Conservation (phyloP, 441 rosid species). For the Eutrema salsugineum region DNA sequence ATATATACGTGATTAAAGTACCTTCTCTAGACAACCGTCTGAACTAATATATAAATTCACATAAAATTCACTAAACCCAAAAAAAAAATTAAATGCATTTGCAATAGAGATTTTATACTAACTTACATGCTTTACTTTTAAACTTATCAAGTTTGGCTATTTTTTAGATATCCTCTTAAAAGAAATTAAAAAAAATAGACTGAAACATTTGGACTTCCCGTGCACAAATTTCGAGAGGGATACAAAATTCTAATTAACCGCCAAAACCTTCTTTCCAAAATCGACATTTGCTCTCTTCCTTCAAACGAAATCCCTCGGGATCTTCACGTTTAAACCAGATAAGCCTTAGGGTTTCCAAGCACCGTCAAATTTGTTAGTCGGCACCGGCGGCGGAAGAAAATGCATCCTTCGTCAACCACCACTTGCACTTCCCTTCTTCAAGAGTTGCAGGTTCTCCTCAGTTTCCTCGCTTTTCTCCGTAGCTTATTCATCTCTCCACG, state of each 20-base stretch:
- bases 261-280: slow-evolving; percentile 30
- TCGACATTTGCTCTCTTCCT: slow-evolving; percentile 5
- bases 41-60: too few relatives aligned
- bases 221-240: slow-evolving; percentile 13
- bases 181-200: too few relatives aligned
- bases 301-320: slow-evolving; percentile 18
- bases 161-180: too few relatives aligned
- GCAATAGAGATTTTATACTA: too few relatives aligned
- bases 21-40: too few relatives aligned
- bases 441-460: slow-evolving; percentile 25
- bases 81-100: too few relatives aligned
- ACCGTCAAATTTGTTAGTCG: neutral
- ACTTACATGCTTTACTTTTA: too few relatives aligned
- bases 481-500: neutral
- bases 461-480: neutral
- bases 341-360: slow-evolving; percentile 20
- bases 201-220: neutral
- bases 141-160: too few relatives aligned
- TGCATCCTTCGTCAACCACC: slow-evolving; percentile 23
- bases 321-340: slow-evolving; percentile 20
- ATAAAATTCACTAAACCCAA: too few relatives aligned
- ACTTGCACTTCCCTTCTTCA: slow-evolving; percentile 35
- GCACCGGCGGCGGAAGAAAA: slow-evolving; percentile 1
- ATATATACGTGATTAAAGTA: too few relatives aligned
- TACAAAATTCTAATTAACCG: slow-evolving; percentile 19